phyloP scores from a whole-genome alignment of 495 filamentous ascomycete species.

The Sordaria brevicollis region DNA sequence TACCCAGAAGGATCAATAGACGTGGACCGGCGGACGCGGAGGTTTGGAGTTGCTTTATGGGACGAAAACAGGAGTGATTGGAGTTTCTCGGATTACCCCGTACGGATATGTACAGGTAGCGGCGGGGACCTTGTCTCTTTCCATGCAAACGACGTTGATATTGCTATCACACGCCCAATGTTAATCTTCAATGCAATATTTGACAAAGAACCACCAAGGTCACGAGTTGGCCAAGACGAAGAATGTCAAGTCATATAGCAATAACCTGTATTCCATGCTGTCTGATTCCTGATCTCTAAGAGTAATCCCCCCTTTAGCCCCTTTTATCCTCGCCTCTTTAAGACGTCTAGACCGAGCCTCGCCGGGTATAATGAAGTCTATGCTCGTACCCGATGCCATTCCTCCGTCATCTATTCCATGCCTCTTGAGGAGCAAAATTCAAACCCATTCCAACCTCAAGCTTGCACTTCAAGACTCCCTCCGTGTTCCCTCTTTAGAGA shows the following conservation, averaged over 20 bases:
- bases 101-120: neutral
- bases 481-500: neutral
- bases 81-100: neutral
- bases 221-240: neutral
- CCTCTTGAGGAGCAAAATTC: neutral
- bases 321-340: too few species aligned
- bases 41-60: neutral
- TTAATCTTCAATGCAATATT: neutral
- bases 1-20: neutral
- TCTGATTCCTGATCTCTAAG: neutral
- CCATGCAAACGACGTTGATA: neutral
- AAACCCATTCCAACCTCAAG: neutral
- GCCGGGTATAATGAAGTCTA: neutral
- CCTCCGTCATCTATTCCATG: neutral
- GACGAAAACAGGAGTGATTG: neutral
- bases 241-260: neutral
- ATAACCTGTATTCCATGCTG: neutral
- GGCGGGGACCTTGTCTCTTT: neutral
- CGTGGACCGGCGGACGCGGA: neutral
- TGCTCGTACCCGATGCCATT: neutral
- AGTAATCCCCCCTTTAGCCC: neutral
- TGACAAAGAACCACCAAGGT: neutral
- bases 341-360: too few species aligned
- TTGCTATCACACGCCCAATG: neutral
- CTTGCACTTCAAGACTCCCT: too few species aligned